phyloP scores from a whole-genome alignment of 106 monocot genomes.

The Xerophyta viscosa region DNA sequence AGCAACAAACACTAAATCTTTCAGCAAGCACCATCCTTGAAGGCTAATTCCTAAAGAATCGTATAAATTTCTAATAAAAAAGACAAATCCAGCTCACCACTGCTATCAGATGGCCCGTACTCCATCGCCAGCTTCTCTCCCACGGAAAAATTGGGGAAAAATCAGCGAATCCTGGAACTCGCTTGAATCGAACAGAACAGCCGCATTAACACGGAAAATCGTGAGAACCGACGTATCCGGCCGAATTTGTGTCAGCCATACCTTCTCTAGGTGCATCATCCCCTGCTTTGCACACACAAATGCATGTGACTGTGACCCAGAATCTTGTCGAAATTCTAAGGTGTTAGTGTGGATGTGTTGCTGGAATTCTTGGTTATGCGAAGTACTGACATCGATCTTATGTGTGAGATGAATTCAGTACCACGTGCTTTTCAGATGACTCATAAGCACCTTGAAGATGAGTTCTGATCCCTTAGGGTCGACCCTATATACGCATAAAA shows the following conservation, averaged over 20 bases:
- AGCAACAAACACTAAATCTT: too few species aligned
- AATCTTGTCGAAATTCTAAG: too few species aligned
- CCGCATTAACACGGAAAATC: too few species aligned
- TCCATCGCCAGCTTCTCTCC: slow-evolving; percentile 19
- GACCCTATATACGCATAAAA: too few species aligned
- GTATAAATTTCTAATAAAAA: background rate
- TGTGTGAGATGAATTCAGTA: too few species aligned
- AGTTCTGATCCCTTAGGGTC: too few species aligned
- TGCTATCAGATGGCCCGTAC: slow-evolving; percentile 53
- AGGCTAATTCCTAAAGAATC: background rate
- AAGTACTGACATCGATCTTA: too few species aligned
- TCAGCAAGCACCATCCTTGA: background rate
- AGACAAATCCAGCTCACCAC: slow-evolving; percentile 30
- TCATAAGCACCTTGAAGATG: too few species aligned
- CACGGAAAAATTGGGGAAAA: background rate
- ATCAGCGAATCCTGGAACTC: background rate
- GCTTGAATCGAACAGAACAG: background rate
- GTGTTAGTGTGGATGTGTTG: too few species aligned
- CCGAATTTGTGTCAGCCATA: slow-evolving; percentile 35
- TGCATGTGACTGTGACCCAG: slow-evolving; percentile 23
- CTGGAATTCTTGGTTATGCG: too few species aligned
- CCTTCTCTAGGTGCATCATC: slow-evolving; percentile 48
- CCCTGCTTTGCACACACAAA: slow-evolving; percentile 41
- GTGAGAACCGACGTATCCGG: background rate
- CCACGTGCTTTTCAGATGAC: too few species aligned